Conservation (phyloP, 2,329 filamentous ascomycete species). For the Scedosporium apiospermum region DNA sequence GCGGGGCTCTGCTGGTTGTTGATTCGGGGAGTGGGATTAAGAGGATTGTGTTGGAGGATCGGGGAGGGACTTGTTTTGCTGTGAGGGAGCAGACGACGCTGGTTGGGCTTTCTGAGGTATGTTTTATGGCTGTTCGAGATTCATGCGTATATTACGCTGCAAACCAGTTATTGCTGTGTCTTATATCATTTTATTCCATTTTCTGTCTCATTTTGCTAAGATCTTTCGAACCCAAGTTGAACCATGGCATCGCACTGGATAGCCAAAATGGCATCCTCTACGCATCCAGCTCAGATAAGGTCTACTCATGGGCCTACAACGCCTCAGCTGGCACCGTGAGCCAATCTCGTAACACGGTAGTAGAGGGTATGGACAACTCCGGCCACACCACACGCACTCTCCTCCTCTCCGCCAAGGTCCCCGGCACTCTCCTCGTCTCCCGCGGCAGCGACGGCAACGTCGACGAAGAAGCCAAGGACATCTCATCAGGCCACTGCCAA, state of each 20-base stretch:
- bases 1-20: constrained; percentile 35
- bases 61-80: constrained; percentile 29
- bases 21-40: constrained; percentile 31
- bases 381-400: constrained; percentile 57
- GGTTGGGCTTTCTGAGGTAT: constrained; percentile 24
- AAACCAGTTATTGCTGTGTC: no score
- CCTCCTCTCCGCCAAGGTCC: constrained; percentile 40
- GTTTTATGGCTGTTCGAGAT: constrained; percentile 6
- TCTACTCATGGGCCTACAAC: constrained; percentile 54
- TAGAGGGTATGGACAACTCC: constrained; percentile 45
- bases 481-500: constrained; percentile 46
- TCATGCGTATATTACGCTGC: background rate
- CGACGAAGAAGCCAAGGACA: constrained; percentile 36
- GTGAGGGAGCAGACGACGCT: constrained; percentile 24
- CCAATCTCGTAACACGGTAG: constrained; percentile 31
- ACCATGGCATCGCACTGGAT: constrained; percentile 39
- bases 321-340: constrained; percentile 32
- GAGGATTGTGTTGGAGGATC: constrained; percentile 30
- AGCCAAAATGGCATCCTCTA: constrained; percentile 36
- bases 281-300: constrained; percentile 40
- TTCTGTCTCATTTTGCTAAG: constrained; percentile 1
- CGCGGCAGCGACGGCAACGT: constrained; percentile 51
- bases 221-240: constrained; percentile 24
- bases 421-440: constrained; percentile 49
- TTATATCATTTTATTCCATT: no score